phyloP scores from a whole-genome alignment of 208 protist genomes.

The Leishmania tarentolae region DNA sequence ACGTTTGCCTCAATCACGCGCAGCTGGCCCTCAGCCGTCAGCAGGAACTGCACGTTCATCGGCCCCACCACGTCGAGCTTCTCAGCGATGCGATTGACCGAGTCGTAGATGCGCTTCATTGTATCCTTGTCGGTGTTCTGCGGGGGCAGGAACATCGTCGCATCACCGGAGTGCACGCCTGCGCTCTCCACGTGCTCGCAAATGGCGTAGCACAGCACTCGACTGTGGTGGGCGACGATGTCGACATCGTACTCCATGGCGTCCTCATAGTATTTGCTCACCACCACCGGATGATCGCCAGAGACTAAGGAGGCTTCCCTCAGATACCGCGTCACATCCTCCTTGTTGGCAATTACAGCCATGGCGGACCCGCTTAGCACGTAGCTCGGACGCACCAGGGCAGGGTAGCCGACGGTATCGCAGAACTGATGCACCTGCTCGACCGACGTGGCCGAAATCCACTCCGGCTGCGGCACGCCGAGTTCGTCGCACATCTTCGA shows the following conservation, averaged over 20 bases:
- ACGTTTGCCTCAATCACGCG: conserved; percentile 98
- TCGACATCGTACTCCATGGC: conserved; percentile 99
- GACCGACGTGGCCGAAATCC: conserved; percentile 93
- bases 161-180: conserved; percentile 97
- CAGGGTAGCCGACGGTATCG: conserved; percentile 93
- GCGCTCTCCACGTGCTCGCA: conserved; percentile 99
- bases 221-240: conserved; percentile 96
- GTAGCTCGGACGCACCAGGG: conserved; percentile 96
- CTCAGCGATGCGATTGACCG: conserved; percentile 89
- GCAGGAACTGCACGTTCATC: conserved; percentile 99
- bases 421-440: conserved; percentile 92
- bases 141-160: conserved; percentile 95
- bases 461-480: conserved; percentile 96
- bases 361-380: conserved; percentile 98
- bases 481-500: conserved; percentile 93
- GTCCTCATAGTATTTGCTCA: conserved; percentile 97
- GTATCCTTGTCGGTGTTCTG: conserved; percentile 85
- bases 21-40: conserved; percentile 94
- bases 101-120: conserved; percentile 84
- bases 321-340: conserved; percentile 95
- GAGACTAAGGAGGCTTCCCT: conserved; percentile 89
- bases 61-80: conserved; percentile 95
- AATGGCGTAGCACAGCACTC: conserved; percentile 96
- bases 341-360: conserved; percentile 93
- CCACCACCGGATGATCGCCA: conserved; percentile 94